Evolutionary conservation across 1,139 yeast genomes (phyloP).

Genomic region (Zygoascus hellenicus): DNA sequence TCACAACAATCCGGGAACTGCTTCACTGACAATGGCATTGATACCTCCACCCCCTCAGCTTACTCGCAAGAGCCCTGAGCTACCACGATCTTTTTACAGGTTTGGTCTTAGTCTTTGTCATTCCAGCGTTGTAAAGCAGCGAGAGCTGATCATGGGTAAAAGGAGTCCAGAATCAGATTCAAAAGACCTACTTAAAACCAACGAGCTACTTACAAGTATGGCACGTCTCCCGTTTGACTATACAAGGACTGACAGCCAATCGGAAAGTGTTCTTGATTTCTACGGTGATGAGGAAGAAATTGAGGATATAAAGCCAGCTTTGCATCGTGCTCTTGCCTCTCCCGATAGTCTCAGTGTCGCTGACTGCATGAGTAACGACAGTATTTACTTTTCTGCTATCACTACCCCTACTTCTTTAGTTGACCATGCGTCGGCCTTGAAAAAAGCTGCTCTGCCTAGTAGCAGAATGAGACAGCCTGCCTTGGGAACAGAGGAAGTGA

Average conservation of each 20-base stretch:
- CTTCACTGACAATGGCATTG: slow-evolving; percentile 25
- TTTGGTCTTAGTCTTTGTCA: slow-evolving; percentile 27
- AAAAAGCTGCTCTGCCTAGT: not conserved
- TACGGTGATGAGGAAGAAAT: slow-evolving; percentile 12
- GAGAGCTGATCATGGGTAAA: slow-evolving; percentile 14
- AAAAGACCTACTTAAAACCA: not conserved
- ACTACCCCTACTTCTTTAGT: not conserved
- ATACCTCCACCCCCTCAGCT: slow-evolving; percentile 32
- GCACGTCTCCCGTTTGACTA: slow-evolving; percentile 23
- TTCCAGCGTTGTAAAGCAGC: slow-evolving; percentile 19
- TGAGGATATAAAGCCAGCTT: not conserved
- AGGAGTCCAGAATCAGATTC: not conserved
- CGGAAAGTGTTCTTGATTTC: slow-evolving; percentile 10
- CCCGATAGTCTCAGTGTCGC: slow-evolving; percentile 1
- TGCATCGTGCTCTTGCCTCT: not conserved
- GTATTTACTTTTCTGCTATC: slow-evolving; percentile 2
- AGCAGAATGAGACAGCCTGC: not conserved
- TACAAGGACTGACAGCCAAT: slow-evolving; percentile 4
- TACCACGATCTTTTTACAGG: slow-evolving; percentile 24
- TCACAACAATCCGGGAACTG: not conserved
- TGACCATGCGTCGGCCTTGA: not conserved
- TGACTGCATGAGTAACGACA: not conserved
- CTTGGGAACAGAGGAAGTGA: slow-evolving; percentile 20
- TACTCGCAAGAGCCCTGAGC: slow-evolving; percentile 27
- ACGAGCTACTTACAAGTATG: not conserved